Evolutionary conservation across 192 early-diverging fungal species (phyloP), one percentile per base, ranked within the genome.

Genomic region (Coemansia sp.): DNA sequence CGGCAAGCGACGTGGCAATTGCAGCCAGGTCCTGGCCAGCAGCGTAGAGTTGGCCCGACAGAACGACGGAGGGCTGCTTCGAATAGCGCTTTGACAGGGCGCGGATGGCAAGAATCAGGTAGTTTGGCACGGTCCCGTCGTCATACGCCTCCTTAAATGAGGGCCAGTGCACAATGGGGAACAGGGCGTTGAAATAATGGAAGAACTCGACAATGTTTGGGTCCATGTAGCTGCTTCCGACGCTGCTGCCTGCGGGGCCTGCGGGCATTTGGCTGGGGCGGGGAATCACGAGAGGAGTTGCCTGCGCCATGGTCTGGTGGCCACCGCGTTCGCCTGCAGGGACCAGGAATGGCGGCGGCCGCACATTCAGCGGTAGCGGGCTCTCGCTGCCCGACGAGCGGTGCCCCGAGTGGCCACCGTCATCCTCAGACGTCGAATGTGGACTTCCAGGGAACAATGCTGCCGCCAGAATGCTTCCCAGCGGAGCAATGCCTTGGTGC

Each of bases 131-230:
- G 49, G 73, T 81, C 50, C 72, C 78, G 63, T 81, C 78, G 56
- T 81, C 78, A 57, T 81, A 81, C 25, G 78, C 78, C 73, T 81
- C 78, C 66, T 72, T 81, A 59, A 81, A 81, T 10, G 78, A 81
- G 49, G 78, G 78, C 78, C 78, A 81, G 66, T 81, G 78, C 9
- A 81, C 78, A 58, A 81, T 69, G 10, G 78, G 78, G 49, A 75
- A 81, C 60, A 81, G 60, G 14, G 72, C 78, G 73, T 81, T 81
- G 59, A 81, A 81, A 47, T 81, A 81, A 48, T 81, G 73, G 73
- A 81, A 81, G 57, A 75, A 81, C 49, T 81, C 78, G 59, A 81
- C 66, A 41, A 81, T 75, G 56, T 75, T 75, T 17, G 73, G 78
- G 57, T 81, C 78, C 65, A 75, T 67, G 65, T 72, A 81, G 68